Evolutionary conservation across 805 yeast genomes (phyloP), one percentile per base, ranked within the genome.

Genomic region (Cyberlindnera bimundalis): DNA sequence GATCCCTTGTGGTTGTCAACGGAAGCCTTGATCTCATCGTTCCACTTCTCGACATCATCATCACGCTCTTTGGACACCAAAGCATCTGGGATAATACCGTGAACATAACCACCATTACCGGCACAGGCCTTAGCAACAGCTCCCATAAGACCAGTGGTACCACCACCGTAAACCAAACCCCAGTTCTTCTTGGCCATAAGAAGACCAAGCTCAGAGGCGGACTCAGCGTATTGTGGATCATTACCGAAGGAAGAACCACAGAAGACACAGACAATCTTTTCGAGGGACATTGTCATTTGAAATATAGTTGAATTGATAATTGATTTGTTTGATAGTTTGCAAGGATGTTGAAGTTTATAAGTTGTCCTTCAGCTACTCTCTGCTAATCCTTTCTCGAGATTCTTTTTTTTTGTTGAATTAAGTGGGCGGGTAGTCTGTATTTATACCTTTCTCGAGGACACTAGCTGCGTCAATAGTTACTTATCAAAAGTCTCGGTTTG

Each of bases 81-180:
- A 0, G 95, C 95, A 51, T 76, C 76, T n/a, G 96, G 96, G 42
- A 88, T 87, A 51, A 87, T 74, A 6, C 96, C 96, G 52, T 84
- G 88, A 27, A 86, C 96, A 43, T 76, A 73, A 4, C 87, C 89
- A 10, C 75, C 75, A 33, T 65, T 69, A 21, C 58, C 60, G 14
- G 46, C 40, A 20, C 59, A 71, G 35, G 84, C 73, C 40, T 75
- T 71, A 9, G 91, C 90, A 42, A 85, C 77, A 4, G 76, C 70
- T 10, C 93, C 93, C 90, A 85, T 85, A 37, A 85, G 60, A 4
- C 93, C 91, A 2, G 89, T 83, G 25, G 91, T 80, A 16, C 96
- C 96, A 29, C 96, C 96, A 34, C 96, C 96, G 55, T 88, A 87
- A 9, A 87, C 91, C 29, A 87, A 65, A 3, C 87, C 87, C 81